Base-by-base conservation (phyloP, 345 rosid species). In the Populus nigra region DNA sequence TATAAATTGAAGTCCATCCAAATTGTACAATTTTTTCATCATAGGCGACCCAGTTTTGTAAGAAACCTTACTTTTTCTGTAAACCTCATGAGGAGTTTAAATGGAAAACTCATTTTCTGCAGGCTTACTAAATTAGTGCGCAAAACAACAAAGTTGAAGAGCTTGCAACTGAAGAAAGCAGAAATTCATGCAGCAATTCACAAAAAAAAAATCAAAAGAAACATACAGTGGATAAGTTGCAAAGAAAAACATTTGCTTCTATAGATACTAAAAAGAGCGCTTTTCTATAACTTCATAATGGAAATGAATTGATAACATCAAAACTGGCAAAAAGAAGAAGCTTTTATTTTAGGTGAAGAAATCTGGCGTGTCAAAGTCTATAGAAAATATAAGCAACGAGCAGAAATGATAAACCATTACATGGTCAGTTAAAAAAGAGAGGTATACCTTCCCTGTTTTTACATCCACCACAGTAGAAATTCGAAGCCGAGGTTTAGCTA, bases 381-480 rank as follows among this genome's bases (percentile, higher is more conserved):
- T 50, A 45, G 50, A 57, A 39, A 57, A 33, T 36, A 76, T 27
- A 71, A 66, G 65, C 31, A 71, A 72, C 11, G 57, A 76, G 66
- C 20, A 71, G 66, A 77, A 57, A 20, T 1, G 50, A 39, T 1
- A 57, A 38, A 31, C 50, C 81, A 63, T 41, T 35, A 65, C 45
- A 53, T 50, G 71, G 69, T 65, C 70, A 47, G 57, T 61, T 59
- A 66, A 71, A 71, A 53, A 10, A 63, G 73, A 11, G 65, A 47
- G 41, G 74, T 68, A 73, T 89, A 92, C 99, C 96, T 95, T 92
- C 81, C 99, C 99, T 1, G 99, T 95, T 87, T 75, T 91, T 33
- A 84, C 41, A 88, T 95, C 99, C 76, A 95, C 99, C 72, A 95
- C 99, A 17, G 97, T 93, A 68, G 99, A 95, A 70, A 71, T 68